Evolutionary conservation across 805 yeast genomes (phyloP).

Genomic region (Millerago galiae): DNA sequence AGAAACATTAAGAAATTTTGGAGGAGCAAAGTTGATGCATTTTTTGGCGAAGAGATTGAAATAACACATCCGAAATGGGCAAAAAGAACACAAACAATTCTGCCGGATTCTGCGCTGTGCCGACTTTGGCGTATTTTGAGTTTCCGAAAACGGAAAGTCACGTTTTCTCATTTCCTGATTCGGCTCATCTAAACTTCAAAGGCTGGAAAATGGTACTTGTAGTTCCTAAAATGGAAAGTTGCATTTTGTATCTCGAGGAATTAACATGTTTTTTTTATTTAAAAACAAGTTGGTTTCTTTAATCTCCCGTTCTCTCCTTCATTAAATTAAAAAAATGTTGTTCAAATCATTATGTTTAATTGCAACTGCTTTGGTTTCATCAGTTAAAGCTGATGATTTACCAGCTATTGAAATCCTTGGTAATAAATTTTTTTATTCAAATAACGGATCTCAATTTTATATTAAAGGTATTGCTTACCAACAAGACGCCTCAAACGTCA

Average conservation of each 20-base stretch:
- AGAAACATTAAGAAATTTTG: too few relatives aligned
- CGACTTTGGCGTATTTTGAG: not conserved
- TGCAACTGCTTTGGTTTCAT: slow-evolving; percentile 29
- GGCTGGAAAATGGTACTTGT: not conserved
- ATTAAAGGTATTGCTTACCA: slow-evolving; percentile 79
- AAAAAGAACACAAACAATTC: not conserved
- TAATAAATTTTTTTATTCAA: slow-evolving; percentile 69
- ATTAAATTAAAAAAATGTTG: slow-evolving; percentile 24
- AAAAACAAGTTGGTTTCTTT: too few relatives aligned
- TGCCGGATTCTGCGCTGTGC: not conserved
- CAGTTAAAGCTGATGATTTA: slow-evolving; percentile 36
- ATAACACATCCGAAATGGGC: not conserved
- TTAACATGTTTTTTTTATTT: too few relatives aligned
- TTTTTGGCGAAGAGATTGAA: not conserved
- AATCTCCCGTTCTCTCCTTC: not conserved
- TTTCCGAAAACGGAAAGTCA: not conserved
- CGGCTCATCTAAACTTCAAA: not conserved
- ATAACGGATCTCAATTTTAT: slow-evolving; percentile 74
- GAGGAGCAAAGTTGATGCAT: not conserved
- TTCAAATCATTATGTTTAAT: slow-evolving; percentile 27
- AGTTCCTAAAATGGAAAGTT: not conserved
- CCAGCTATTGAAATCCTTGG: slow-evolving; percentile 71
- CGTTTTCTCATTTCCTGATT: not conserved
- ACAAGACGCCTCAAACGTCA: slow-evolving; percentile 50
- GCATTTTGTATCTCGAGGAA: not conserved